Percentiles rank a stretch among this genome's conserved stretches.
These are phyloP conservation scores for Kalmusia sp. DNA, from an alignment of 2,329 filamentous ascomycete species.

Conservation along the genomic window DNA sequence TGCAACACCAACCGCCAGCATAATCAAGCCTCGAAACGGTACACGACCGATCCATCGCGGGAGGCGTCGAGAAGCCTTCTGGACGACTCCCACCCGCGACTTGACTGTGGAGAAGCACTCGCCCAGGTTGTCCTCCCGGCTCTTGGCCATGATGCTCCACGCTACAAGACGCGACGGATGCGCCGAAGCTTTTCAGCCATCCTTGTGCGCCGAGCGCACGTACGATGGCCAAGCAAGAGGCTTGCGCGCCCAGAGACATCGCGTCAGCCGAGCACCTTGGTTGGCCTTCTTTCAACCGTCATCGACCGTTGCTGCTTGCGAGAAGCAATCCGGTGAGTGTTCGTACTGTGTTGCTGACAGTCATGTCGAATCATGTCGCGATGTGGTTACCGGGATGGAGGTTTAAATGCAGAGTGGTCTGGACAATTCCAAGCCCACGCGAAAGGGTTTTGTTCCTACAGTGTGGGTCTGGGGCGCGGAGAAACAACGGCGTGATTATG, in stretches of 20 bases:
- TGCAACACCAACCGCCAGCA: conserved; percentile 11
- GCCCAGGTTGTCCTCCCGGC: conserved; percentile 21
- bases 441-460: neutral
- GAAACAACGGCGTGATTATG: neutral
- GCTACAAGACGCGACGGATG: conserved; percentile 18
- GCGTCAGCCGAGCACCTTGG: conserved; percentile 40
- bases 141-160: conserved; percentile 31
- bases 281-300: conserved; percentile 42
- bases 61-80: conserved; percentile 33
- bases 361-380: neutral
- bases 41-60: conserved; percentile 1
- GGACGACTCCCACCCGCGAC: conserved; percentile 16
- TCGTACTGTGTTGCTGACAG: neutral
- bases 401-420: neutral
- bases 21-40: conserved; percentile 1
- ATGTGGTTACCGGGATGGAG: neutral
- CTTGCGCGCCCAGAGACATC: conserved; percentile 30
- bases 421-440: neutral
- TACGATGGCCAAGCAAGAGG: conserved; percentile 38
- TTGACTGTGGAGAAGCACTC: conserved; percentile 28
- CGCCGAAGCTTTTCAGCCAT: conserved; percentile 30
- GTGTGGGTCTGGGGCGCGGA: neutral
- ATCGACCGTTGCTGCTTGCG: neutral
- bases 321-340: neutral
- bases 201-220: conserved; percentile 29